These are phyloP conservation scores for Mariannaea elegans DNA, from an alignment of 2,329 filamentous ascomycete genomes.

Conservation along the genomic window DNA sequence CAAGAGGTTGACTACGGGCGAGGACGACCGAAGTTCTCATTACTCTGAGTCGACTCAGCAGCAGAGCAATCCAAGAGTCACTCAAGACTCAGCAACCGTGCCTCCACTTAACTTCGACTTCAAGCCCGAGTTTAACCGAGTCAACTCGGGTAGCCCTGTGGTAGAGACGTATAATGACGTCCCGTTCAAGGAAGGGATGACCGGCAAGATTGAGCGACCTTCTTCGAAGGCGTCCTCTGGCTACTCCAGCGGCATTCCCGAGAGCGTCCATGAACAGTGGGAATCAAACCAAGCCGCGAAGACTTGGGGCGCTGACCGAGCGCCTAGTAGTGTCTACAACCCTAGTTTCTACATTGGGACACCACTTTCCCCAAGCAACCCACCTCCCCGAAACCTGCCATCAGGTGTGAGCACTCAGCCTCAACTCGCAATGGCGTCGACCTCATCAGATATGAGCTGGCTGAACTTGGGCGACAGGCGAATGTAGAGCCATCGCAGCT, in stretches of 20 bases:
- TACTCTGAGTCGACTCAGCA: conserved; percentile 54
- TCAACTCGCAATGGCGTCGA: conserved; percentile 59
- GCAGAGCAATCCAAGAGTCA: conserved; percentile 54
- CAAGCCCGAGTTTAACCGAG: conserved; percentile 69
- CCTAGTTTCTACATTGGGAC: conserved; percentile 54
- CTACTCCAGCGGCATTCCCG: conserved; percentile 72
- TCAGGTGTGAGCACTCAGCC: conserved; percentile 57
- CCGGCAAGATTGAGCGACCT: conserved; percentile 68
- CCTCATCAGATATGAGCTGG: conserved; percentile 80
- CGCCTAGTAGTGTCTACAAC: conserved; percentile 62
- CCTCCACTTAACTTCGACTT: conserved; percentile 74
- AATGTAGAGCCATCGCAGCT: conserved; percentile 31
- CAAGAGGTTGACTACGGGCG: conserved; percentile 61
- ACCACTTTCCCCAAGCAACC: conserved; percentile 49
- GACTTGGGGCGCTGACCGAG: conserved; percentile 61
- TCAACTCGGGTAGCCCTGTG: conserved; percentile 75
- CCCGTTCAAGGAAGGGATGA: conserved; percentile 64
- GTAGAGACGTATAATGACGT: conserved; percentile 67
- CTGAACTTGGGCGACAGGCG: conserved; percentile 70
- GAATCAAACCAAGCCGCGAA: conserved; percentile 53
- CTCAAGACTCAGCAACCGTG: conserved; percentile 74
- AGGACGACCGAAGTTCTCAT: conserved; percentile 61
- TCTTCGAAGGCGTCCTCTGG: conserved; percentile 60
- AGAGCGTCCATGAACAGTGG: conserved; percentile 68
- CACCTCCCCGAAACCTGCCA: conserved; percentile 42